Percentiles rank a stretch among this genome's conserved stretches.
Evolutionary conservation across 106 monocot genomes (phyloP).

Genomic region (Ottelia alismoides): DNA sequence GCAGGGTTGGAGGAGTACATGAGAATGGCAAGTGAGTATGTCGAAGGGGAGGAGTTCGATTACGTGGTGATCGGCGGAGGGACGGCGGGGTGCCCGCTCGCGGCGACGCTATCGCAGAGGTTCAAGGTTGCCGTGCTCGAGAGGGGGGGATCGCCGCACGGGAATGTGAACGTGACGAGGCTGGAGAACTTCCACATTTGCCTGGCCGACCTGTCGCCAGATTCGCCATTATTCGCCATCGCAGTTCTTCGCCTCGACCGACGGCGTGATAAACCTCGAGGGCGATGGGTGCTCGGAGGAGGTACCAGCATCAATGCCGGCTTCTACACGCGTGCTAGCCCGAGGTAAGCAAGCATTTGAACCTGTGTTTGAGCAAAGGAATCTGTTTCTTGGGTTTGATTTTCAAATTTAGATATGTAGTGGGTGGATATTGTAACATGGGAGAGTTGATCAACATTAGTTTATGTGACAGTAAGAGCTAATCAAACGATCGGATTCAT

Average conservation of each 20-base stretch:
- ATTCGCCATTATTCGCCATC: conserved; percentile 38
- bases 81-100: conserved; percentile 64
- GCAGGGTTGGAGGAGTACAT: too few species aligned
- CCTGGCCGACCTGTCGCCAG: conserved; percentile 38
- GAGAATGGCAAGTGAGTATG: too few species aligned
- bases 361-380: too few species aligned
- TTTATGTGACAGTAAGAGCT: too few species aligned
- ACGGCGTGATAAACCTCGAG: conserved; percentile 65
- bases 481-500: too few species aligned
- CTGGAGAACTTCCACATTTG: conserved; percentile 55
- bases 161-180: conserved; percentile 42
- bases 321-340: conserved; percentile 64
- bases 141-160: conserved; percentile 61
- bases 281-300: conserved; percentile 54
- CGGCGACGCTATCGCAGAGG: conserved; percentile 54
- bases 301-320: conserved; percentile 71
- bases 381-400: too few species aligned
- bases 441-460: too few species aligned
- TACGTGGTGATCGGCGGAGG: conserved; percentile 71
- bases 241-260: conserved; percentile 55
- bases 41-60: conserved; percentile 27
- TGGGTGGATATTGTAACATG: too few species aligned
- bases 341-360: too few species aligned
- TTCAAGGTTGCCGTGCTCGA: conserved; percentile 48
- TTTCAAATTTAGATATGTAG: too few species aligned